Conservation (phyloP, 139 green algal species). For the Picochlorum sp. region DNA sequence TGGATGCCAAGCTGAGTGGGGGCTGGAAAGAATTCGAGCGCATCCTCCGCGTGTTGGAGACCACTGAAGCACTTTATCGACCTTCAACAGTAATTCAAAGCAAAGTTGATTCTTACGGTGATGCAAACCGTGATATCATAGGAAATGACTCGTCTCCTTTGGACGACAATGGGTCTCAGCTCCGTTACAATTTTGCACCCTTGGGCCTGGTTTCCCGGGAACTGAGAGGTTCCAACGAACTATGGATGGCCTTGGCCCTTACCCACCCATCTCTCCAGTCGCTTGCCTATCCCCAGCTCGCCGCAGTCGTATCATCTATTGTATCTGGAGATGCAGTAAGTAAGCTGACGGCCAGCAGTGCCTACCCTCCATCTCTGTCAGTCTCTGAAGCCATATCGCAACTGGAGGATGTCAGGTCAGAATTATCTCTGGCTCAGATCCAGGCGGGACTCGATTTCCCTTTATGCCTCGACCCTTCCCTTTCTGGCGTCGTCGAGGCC, state of each 20-base stretch:
- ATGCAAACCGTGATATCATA: too few relatives aligned
- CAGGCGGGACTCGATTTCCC: conserved; percentile 24
- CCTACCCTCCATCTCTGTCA: conserved; percentile 29
- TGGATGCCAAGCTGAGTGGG: conserved; percentile 13
- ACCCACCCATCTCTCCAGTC: conserved; percentile 39
- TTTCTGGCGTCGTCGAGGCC: conserved; percentile 65
- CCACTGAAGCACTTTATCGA: conserved; percentile 27
- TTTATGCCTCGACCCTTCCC: conserved; percentile 8
- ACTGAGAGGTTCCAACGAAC: conserved; percentile 68
- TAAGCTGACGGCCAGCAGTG: conserved; percentile 5
- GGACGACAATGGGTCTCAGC: neutral
- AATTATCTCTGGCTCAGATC: conserved; percentile 45
- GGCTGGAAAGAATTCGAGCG: conserved; percentile 43
- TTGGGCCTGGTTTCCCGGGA: conserved; percentile 57
- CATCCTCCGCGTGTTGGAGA: conserved; percentile 41
- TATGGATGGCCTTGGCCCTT: conserved; percentile 77
- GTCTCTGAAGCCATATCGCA: conserved; percentile 33
- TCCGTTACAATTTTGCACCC: conserved; percentile 15
- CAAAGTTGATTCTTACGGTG: neutral
- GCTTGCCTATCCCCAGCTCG: conserved; percentile 46
- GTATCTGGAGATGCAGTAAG: conserved; percentile 36
- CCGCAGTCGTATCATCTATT: conserved; percentile 42
- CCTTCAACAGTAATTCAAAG: neutral
- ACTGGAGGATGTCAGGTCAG: conserved; percentile 39
- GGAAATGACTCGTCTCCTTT: too few relatives aligned